These are phyloP conservation scores for Amanita molliuscula DNA, from an alignment of 768 basidiomycete species.

Conservation along the genomic window DNA sequence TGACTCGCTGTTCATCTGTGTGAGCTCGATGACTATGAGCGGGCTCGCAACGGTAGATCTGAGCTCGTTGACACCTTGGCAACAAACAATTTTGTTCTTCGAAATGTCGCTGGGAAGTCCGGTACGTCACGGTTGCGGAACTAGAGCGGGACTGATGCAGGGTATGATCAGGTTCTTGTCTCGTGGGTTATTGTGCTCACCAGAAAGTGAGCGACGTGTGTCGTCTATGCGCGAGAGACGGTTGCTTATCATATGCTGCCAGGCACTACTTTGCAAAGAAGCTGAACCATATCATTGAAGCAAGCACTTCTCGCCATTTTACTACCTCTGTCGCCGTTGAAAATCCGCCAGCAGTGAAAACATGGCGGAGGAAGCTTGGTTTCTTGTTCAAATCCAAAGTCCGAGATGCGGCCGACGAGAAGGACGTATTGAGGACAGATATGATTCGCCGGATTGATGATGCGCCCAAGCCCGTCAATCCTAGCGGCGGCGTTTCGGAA, in stretches of 20 bases:
- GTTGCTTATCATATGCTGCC: neutral
- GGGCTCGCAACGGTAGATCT: slow-evolving; percentile 65
- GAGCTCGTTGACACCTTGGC: slow-evolving; percentile 57
- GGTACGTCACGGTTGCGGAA: slow-evolving; percentile 30
- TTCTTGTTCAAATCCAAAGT: slow-evolving; percentile 6
- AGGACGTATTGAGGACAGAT: slow-evolving; percentile 36
- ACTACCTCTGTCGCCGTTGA: neutral
- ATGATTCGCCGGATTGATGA: slow-evolving; percentile 74
- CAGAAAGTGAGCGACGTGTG: slow-evolving; percentile 39
- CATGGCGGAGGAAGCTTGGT: slow-evolving; percentile 8
- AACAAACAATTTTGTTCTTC: slow-evolving; percentile 60
- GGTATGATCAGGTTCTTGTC: slow-evolving; percentile 44
- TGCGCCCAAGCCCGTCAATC: slow-evolving; percentile 59
- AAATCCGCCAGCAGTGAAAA: neutral
- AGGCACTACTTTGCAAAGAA: slow-evolving; percentile 66
- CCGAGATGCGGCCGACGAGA: neutral
- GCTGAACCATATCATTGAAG: slow-evolving; percentile 46
- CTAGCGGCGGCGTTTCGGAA: slow-evolving; percentile 62
- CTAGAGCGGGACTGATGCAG: neutral
- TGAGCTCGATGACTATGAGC: slow-evolving; percentile 72
- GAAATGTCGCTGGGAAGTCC: slow-evolving; percentile 74
- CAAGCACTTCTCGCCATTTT: neutral
- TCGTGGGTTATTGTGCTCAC: slow-evolving; percentile 81
- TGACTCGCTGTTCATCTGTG: slow-evolving; percentile 69
- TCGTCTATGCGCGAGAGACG: slow-evolving; percentile 1